These are phyloP conservation scores for Pseudocercospora pini-densiflorae DNA, from an alignment of 2,329 filamentous ascomycete species.

Conservation along the genomic window DNA sequence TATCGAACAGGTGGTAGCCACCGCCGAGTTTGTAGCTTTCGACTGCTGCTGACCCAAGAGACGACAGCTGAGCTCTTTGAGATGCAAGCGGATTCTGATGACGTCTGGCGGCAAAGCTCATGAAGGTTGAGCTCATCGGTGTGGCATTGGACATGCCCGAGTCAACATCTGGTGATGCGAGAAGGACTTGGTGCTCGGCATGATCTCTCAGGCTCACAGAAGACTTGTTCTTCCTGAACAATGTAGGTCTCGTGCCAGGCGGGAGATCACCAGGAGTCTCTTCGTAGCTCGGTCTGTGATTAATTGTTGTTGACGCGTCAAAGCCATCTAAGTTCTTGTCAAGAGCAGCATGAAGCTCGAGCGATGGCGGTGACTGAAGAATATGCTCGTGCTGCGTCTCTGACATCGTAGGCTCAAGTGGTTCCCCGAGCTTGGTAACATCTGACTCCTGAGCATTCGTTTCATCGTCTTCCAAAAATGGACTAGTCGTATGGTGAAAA, in stretches of 20 bases:
- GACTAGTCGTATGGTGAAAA: slow-evolving; percentile 35
- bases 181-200: slow-evolving; percentile 69
- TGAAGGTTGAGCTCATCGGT: slow-evolving; percentile 72
- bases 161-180: slow-evolving; percentile 61
- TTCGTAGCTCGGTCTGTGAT: slow-evolving; percentile 31
- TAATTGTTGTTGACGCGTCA: slow-evolving; percentile 24
- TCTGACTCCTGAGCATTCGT: slow-evolving; percentile 13
- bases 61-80: slow-evolving; percentile 45
- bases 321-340: slow-evolving; percentile 16
- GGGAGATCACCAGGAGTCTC: slow-evolving; percentile 33
- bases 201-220: slow-evolving; percentile 66
- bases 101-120: slow-evolving; percentile 48
- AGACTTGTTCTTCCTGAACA: slow-evolving; percentile 56
- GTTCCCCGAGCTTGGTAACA: slow-evolving; percentile 22
- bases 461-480: slow-evolving; percentile 32
- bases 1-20: slow-evolving; percentile 82
- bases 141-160: slow-evolving; percentile 73
- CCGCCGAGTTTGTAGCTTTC: slow-evolving; percentile 60
- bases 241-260: slow-evolving; percentile 29
- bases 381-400: slow-evolving; percentile 35
- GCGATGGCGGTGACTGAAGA: slow-evolving; percentile 38
- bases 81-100: slow-evolving; percentile 35
- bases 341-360: slow-evolving; percentile 31
- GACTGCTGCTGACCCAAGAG: slow-evolving; percentile 54
- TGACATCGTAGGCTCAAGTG: slow-evolving; percentile 29